Percentiles rank a stretch among this genome's conserved stretches.
phyloP scores from a whole-genome alignment of 495 filamentous ascomycete genomes.

The Tuber microsphaerosporum region DNA sequence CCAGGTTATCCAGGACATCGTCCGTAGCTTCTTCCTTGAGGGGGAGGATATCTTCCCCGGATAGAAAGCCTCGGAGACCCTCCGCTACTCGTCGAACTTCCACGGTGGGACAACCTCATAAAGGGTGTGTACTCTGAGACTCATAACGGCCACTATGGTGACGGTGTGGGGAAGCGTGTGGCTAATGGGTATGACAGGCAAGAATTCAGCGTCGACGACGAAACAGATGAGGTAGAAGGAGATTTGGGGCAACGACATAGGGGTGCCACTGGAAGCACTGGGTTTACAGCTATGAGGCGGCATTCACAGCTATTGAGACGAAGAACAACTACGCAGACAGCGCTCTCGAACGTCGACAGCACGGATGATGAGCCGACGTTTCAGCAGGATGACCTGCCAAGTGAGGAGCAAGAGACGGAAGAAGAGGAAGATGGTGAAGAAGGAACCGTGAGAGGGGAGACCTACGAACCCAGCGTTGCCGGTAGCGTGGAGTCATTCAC shows the following conservation, averaged over 20 bases:
- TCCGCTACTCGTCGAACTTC: slow-evolving; percentile 32
- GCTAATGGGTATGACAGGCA: slow-evolving; percentile 44
- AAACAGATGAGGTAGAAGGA: slow-evolving; percentile 69
- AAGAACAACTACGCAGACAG: slow-evolving; percentile 46
- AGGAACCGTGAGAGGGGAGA: slow-evolving; percentile 40
- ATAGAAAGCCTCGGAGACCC: slow-evolving; percentile 33
- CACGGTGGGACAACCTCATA: slow-evolving; percentile 37
- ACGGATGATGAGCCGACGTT: slow-evolving; percentile 43
- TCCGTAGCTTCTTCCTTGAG: slow-evolving; percentile 30
- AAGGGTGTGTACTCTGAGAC: slow-evolving; percentile 31
- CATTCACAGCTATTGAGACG: slow-evolving; percentile 50
- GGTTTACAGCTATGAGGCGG: slow-evolving; percentile 65
- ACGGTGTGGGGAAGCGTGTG: slow-evolving; percentile 19
- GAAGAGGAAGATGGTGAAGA: slow-evolving; percentile 53
- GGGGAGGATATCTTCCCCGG: slow-evolving; percentile 27
- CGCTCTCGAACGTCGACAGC: slow-evolving; percentile 43
- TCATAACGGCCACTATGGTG: slow-evolving; percentile 10
- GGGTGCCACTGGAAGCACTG: slow-evolving; percentile 43
- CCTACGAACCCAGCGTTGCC: slow-evolving; percentile 59
- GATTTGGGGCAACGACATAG: slow-evolving; percentile 43
- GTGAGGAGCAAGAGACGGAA: slow-evolving; percentile 31
- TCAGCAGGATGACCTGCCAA: slow-evolving; percentile 13
- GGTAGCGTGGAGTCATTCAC: slow-evolving; percentile 61
- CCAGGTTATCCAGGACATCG: slow-evolving; percentile 35
- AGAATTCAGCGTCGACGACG: slow-evolving; percentile 91